A percentile compares a stretch with the other conserved stretches of the same genome.
phyloP scores from a whole-genome alignment of 2,329 filamentous ascomycete species.

The Colletotrichum tropicicola region DNA sequence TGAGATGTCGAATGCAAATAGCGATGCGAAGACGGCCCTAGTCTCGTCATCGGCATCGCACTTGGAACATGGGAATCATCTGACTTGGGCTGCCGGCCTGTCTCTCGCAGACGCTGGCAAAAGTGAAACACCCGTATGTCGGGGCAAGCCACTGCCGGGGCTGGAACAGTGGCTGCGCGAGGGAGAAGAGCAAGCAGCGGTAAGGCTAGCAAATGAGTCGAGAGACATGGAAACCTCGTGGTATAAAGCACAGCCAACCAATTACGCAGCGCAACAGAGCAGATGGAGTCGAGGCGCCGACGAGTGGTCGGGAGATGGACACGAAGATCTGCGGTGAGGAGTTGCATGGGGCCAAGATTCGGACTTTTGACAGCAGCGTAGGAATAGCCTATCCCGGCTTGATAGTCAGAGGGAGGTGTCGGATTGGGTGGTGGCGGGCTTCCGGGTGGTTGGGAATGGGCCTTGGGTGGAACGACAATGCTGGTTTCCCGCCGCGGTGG shows the following conservation, averaged over 20 bases:
- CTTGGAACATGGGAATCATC: neutral
- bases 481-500: conserved; percentile 19
- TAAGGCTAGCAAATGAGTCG: neutral
- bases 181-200: too few relatives aligned
- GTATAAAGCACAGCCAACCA: neutral
- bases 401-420: neutral
- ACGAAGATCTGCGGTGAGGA: conserved; percentile 25
- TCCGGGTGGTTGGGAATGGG: conserved; percentile 19
- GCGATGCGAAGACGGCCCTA: neutral
- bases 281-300: conserved; percentile 8
- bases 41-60: neutral
- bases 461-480: conserved; percentile 11
- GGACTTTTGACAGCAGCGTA: neutral
- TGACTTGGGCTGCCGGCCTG: neutral
- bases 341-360: conserved; percentile 1
- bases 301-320: conserved; percentile 14
- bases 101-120: too few relatives aligned
- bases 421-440: conserved; percentile 14
- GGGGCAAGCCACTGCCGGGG: neutral
- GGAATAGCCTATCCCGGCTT: conserved; percentile 1
- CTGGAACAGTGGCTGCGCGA: too few relatives aligned
- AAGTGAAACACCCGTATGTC: too few relatives aligned
- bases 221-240: neutral
- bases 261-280: neutral
- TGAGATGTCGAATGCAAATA: neutral